A percentile compares a stretch with the other conserved stretches of the same genome.
Evolutionary conservation across 2,329 filamentous ascomycete genomes (phyloP).

Genomic region (Trichoderma atroviride): DNA sequence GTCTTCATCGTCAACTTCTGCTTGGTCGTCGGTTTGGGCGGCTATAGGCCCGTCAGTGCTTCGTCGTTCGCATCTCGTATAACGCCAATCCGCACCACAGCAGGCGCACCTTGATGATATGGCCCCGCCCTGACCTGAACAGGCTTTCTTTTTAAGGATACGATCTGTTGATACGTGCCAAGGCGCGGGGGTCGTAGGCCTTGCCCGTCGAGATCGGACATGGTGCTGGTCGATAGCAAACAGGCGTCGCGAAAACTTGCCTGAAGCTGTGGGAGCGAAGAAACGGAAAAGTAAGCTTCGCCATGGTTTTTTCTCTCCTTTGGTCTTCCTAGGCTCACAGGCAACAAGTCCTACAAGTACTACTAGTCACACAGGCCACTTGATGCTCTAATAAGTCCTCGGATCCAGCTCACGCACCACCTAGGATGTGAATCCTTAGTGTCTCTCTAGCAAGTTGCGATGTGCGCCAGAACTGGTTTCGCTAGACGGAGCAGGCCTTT

Average conservation of each 20-base stretch:
- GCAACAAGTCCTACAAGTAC: background rate
- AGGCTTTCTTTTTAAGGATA: conserved; percentile 17
- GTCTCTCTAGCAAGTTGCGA: conserved; percentile 1
- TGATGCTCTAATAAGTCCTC: background rate
- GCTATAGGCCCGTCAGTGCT: background rate
- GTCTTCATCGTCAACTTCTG: background rate
- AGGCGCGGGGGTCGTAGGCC: background rate
- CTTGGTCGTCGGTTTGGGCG: conserved; percentile 8
- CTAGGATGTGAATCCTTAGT: conserved; percentile 18
- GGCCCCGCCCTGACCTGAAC: conserved; percentile 3
- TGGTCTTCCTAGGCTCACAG: background rate
- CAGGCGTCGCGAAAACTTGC: background rate
- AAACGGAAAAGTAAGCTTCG: background rate
- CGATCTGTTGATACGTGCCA: conserved; percentile 19
- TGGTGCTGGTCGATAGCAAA: background rate
- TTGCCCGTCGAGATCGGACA: conserved; percentile 6
- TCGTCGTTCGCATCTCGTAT: background rate
- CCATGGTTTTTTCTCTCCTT: background rate
- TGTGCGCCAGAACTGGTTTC: background rate
- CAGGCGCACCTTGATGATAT: conserved; percentile 15
- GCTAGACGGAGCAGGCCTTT: background rate
- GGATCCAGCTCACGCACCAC: background rate
- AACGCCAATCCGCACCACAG: background rate
- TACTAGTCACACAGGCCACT: background rate
- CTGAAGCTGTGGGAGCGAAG: background rate